Evolutionary conservation across 495 filamentous ascomycete genomes (phyloP), one percentile per base, ranked within the genome.

Genomic region (Penicillium lagena): DNA sequence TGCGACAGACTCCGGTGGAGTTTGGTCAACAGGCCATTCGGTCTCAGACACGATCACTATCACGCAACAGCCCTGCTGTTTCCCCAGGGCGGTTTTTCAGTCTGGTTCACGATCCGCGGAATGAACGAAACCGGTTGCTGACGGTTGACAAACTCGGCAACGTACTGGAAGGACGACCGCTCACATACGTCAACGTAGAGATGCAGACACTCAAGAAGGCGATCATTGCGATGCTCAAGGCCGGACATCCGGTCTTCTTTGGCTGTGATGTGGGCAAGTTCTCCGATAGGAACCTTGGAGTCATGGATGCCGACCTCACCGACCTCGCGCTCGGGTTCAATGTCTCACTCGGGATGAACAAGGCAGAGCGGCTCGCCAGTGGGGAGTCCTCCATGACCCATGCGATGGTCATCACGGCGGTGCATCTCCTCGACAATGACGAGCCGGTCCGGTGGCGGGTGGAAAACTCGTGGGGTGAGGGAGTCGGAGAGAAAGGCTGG

Each of bases 211-310:
- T 93, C 40, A 93, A 94, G 65, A 52, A 58, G 0, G 85, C 85
- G 3, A 83, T 80, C 52, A 80, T 93, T 33, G 65, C 76, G 1
- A 91, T 89, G 85, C 77, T 95, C 12, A 70, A 79, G 50, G 76
- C 78, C 2, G 85, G 86, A 22, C 59, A 85, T 8, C 89, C 89
- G 12, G 76, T 93, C 39, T 95, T 95, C 73, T 95, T 95, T 63
- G 89, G 89, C 37, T 83, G 76, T 34, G 89, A 95, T 52, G 89
- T 93, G 1, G 89, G 89, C 32, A 90, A 93, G 60, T 90, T 81
- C 64, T 79, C 72, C 42, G 80, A 89, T 53, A 54, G 56, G 1
- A 43, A 46, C 2, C 69, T 63, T n/a, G 89, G 89, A 29, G 78
- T 93, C 55, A 85, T 94, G 82, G 88, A 93, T 58, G 66, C 78